Base-by-base conservation (phyloP, 345 rosid species). In the Dimocarpus longan region DNA sequence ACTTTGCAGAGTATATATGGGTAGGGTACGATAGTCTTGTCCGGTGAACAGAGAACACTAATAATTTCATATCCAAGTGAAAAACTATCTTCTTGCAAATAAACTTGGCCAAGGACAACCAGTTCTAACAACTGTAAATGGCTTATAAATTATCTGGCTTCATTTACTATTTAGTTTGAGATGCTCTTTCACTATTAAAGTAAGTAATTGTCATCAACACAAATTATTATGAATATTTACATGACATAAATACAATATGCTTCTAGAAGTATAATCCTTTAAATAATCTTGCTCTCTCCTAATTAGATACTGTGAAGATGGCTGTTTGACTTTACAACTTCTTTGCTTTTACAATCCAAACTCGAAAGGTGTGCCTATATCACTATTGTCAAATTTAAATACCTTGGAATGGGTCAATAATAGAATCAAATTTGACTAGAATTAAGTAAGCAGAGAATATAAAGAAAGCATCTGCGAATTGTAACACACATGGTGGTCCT, bases 11-110 rank as follows among this genome's bases (percentile, higher is more conserved):
- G 52, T 22, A 50, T 15, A 50, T 70, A n/a, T n/a, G n/a, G n/a
- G n/a, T n/a, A n/a, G 63, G 7, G 4, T 48, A 50, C 18, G 19
- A 50, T 28, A 71, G 4, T 57, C 67, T 18, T 32, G 43, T 28
- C n/a, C 56, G 10, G 42, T 44, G 6, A 67, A 74, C 21, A 12
- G 46, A 73, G 44, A 72, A 66, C 65, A 60, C 24, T 9, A 46
- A 48, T 46, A 40, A 76, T 69, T 57, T 42, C 22, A 24, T 22
- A 13, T 59, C 22, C 18, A 77, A 42, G 48, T 46, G 7, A 57
- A 24, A 71, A 71, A 64, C 21, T n/a, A 64, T n/a, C 28, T 52
- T 71, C 71, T 39, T 5, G n/a, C 37, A 39, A n/a, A 71, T 71
- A 71, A 67, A 52, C 56, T 50, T 70, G 26, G 8, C 24, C 50